Base-by-base conservation (phyloP, 257 asterid species). In the Striga asiatica region DNA sequence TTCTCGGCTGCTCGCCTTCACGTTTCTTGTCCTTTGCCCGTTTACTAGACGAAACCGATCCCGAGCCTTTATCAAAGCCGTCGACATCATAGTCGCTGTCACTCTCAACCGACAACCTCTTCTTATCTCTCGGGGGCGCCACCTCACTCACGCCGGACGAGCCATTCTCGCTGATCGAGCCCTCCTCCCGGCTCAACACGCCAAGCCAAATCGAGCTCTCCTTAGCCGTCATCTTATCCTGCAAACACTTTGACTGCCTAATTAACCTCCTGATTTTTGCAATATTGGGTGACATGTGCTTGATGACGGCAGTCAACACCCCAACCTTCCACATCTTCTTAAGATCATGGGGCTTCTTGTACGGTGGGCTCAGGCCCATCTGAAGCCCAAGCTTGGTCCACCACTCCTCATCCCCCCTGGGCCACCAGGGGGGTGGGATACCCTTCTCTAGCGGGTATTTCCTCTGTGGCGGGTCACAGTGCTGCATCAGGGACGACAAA, bases 161-260 rank as follows among this genome's bases (percentile, higher is more conserved):
- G 49, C 88, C 94, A 61, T 79, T 75, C 35, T 87, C 96, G 54
- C 88, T 79, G 80, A 73, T 64, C 10, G 70, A 43, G 11, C 85
- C 72, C 74, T 83, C 96, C 77, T 87, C 96, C 69, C 74, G 59
- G 71, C 74, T 76, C 71, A 87, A 62, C 52, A 84, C 93, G 21
- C 80, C 76, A 64, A 83, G 70, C 96, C 96, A 87, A 42, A 81
- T 83, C 19, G 81, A 72, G 71, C 88, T 87, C 64, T 87, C 97
- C 69, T 88, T 84, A 6, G 95, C 93, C 17, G 97, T 88, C 94
- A 88, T 87, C 71, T 83, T 87, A 75, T 87, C 96, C 71, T 87
- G 96, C 35, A 87, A 81, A 65, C 93, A 83, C 76, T 87, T 87
- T 0, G 96, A 87, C 64, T 72, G 76, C 68, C 83, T 64, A 31